Conservation (phyloP, 2,329 filamentous ascomycete species). For the Cordyceps cateniannulata region DNA sequence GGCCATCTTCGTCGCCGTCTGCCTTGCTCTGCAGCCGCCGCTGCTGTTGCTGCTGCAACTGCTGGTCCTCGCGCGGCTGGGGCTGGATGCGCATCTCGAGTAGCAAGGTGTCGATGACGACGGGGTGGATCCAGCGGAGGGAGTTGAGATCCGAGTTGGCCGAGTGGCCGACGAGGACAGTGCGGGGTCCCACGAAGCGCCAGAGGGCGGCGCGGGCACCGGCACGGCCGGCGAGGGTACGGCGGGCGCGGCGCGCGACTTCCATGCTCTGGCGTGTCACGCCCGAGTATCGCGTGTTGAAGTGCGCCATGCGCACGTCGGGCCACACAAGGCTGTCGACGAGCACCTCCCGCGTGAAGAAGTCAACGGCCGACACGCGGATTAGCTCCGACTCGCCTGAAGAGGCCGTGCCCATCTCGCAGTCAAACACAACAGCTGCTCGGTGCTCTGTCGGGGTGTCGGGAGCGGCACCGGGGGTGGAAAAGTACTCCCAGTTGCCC, state of each 20-base stretch:
- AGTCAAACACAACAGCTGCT: conserved; percentile 41
- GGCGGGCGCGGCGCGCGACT: conserved; percentile 23
- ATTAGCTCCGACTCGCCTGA: conserved; percentile 44
- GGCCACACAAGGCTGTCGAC: conserved; percentile 46
- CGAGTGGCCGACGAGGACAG: conserved; percentile 42
- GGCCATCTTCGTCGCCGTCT: not conserved
- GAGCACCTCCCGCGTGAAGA: conserved; percentile 40
- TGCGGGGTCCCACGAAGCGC: conserved; percentile 37
- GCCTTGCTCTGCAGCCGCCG: conserved; percentile 10
- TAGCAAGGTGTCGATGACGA: conserved; percentile 39
- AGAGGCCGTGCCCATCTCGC: conserved; percentile 45
- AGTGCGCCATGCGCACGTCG: conserved; percentile 36
- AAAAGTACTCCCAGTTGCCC: conserved; percentile 21
- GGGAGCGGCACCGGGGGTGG: conserved; percentile 15
- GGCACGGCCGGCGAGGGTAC: conserved; percentile 34
- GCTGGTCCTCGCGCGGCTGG: conserved; percentile 12
- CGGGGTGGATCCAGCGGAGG: conserved; percentile 41
- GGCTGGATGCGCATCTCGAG: conserved; percentile 22
- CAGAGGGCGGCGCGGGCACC: conserved; percentile 37
- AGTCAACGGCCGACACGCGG: conserved; percentile 44
- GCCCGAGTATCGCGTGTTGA: conserved; percentile 45
- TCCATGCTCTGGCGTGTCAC: conserved; percentile 35
- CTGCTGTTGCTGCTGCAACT: no score
- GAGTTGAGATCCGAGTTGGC: conserved; percentile 35
- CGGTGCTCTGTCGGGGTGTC: not conserved